Evolutionary conservation across 2,329 filamentous ascomycete species (phyloP), one percentile per base, ranked within the genome.

Genomic region (Colletotrichum theobromicola): DNA sequence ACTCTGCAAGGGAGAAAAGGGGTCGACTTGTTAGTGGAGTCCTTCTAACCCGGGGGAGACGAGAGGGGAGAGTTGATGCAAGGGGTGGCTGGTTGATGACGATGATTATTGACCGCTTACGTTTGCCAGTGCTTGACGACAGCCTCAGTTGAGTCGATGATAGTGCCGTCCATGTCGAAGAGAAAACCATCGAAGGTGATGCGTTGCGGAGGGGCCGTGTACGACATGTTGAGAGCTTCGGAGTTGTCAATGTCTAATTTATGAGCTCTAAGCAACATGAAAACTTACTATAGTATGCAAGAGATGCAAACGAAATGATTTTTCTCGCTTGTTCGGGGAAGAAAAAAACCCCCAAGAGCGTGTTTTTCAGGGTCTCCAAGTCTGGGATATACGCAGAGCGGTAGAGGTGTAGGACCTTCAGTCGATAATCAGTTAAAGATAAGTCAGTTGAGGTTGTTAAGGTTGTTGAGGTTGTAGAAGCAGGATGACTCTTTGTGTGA

Each of bases 161-260:
- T 94, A 21, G 94, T 96, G 50, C 94, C 94, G 81, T 95, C 93
- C 92, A 95, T 94, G 81, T 95, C 93, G 79, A 94, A 93, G 7
- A 94, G 87, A 76, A 91, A 88, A 18, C 89, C 90, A 61, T 88
- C 84, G 78, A 92, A 91, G 60, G 71, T 34, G 37, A 72, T 63
- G 57, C 71, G 74, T 58, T 76, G 70, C 10, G 67, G 64, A 26
- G 70, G 70, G 28, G 76, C 76, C 9, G 70, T 72, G 65, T 75
- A 77, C 28, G 76, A 72, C 67, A 73, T 70, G n/a, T 35, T 65
- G 28, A 32, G 26, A 46, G 42, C 30, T 34, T 55, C 18, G 32
- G 50, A 71, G 61, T 58, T 60, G 61, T 71, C 16, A 53, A 50
- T 15, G 57, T 21, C 21, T 15, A 55, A 7, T 15, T 57, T 28